A percentile compares a stretch with the other conserved stretches of the same genome.
Evolutionary conservation across 768 basidiomycete genomes (phyloP).

Genomic region (Pulveroboletus frians): DNA sequence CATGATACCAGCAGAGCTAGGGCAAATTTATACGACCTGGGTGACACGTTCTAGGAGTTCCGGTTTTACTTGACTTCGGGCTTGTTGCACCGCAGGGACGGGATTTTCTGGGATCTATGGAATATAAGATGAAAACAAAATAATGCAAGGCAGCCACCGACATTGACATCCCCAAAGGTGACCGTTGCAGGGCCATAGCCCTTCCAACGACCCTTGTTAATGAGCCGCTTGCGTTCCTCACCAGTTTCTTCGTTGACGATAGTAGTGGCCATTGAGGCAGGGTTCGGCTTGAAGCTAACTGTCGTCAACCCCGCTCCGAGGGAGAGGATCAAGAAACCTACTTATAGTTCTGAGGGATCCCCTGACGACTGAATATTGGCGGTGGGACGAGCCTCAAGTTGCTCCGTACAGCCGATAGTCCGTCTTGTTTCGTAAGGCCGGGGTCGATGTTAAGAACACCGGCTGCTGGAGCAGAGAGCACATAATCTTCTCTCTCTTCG

Average conservation of each 20-base stretch:
- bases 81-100: conserved; percentile 57
- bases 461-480: conserved; percentile 27
- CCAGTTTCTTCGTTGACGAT: conserved; percentile 70
- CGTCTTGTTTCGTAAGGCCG: conserved; percentile 24
- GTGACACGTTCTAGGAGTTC: conserved; percentile 50
- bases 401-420: conserved; percentile 34
- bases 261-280: conserved; percentile 65
- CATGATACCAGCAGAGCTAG: conserved; percentile 4
- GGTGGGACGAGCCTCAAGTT: conserved; percentile 80
- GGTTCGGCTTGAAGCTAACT: conserved; percentile 69
- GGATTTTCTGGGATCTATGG: conserved; percentile 61
- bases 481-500: conserved; percentile 62
- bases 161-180: conserved; percentile 53
- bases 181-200: conserved; percentile 72
- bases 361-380: conserved; percentile 82
- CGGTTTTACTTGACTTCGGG: conserved; percentile 49
- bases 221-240: conserved; percentile 75
- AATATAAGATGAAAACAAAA: conserved; percentile 1
- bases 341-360: conserved; percentile 79
- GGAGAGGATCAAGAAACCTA: conserved; percentile 27
- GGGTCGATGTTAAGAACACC: conserved; percentile 51
- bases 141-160: conserved; percentile 18
- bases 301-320: neutral
- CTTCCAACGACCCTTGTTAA: conserved; percentile 85
- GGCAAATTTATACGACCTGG: conserved; percentile 36